Evolutionary conservation across 2,329 filamentous ascomycete genomes (phyloP).

Genomic region (Chrysosporium keratinophilum): DNA sequence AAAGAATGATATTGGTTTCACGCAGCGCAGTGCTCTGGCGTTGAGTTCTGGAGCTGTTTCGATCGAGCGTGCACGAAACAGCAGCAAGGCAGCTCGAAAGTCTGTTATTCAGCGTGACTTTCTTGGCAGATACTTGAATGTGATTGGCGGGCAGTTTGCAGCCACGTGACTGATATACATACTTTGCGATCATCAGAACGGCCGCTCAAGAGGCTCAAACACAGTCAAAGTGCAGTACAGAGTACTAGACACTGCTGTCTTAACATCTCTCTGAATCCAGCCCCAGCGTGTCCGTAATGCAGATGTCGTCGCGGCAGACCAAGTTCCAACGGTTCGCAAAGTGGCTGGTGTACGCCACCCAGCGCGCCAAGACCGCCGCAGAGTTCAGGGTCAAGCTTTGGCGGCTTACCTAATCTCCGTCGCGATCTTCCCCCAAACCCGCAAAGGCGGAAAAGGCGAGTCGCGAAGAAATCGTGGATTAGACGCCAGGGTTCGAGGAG

Average conservation of each 20-base stretch:
- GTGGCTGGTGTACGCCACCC: neutral
- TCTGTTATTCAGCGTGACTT: neutral
- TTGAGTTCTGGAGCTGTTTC: neutral
- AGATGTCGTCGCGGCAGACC: too few species aligned
- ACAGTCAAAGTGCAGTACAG: too few species aligned
- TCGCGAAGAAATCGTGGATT: neutral
- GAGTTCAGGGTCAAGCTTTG: conserved; percentile 6
- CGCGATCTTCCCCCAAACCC: neutral
- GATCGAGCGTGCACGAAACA: neutral
- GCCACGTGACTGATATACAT: too few species aligned
- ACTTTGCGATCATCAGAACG: too few species aligned
- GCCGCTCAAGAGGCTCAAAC: too few species aligned
- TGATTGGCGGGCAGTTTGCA: neutral
- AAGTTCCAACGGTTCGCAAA: neutral
- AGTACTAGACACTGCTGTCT: too few species aligned
- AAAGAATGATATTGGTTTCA: neutral
- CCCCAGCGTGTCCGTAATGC: too few species aligned
- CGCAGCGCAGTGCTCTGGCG: neutral
- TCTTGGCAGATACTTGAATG: neutral
- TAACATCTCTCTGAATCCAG: too few species aligned
- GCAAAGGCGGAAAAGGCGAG: neutral
- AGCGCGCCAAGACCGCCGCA: conserved; percentile 1
- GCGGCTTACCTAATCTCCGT: neutral
- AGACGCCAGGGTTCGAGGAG: neutral
- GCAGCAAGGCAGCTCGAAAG: neutral